Conservation (phyloP, 148 eudicot species). For the Cornus florida region DNA sequence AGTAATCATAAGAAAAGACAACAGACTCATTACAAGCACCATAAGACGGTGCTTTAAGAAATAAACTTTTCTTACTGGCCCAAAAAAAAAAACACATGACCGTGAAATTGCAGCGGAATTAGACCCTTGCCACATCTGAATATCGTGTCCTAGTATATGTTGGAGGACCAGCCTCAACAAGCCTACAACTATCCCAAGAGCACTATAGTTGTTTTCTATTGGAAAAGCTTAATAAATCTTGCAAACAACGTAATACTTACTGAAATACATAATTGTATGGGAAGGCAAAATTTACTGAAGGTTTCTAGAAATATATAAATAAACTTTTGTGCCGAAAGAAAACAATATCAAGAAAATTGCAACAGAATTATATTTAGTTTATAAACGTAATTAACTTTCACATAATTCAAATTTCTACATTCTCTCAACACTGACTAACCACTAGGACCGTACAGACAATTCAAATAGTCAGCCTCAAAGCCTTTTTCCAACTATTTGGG, state of each 20-base stretch:
- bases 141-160: not conserved
- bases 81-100: too few species aligned
- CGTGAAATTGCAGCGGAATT: not conserved
- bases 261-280: not conserved
- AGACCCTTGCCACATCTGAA: too few species aligned
- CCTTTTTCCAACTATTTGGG: too few species aligned
- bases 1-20: not conserved
- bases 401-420: too few species aligned
- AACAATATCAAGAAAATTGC: not conserved
- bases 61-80: not conserved
- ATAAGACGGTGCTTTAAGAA: not conserved
- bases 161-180: not conserved
- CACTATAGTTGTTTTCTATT: not conserved
- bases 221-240: not conserved
- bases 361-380: not conserved
- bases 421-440: too few species aligned
- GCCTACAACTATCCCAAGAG: not conserved
- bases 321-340: not conserved
- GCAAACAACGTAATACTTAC: not conserved
- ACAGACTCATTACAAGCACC: not conserved
- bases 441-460: too few species aligned
- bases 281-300: not conserved
- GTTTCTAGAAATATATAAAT: not conserved
- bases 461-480: not conserved
- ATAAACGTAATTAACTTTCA: not conserved